A percentile compares a stretch with the other conserved stretches of the same genome.
Conservation (phyloP, 2,329 filamentous ascomycete genomes). For the Macroventuria anomochaeta region DNA sequence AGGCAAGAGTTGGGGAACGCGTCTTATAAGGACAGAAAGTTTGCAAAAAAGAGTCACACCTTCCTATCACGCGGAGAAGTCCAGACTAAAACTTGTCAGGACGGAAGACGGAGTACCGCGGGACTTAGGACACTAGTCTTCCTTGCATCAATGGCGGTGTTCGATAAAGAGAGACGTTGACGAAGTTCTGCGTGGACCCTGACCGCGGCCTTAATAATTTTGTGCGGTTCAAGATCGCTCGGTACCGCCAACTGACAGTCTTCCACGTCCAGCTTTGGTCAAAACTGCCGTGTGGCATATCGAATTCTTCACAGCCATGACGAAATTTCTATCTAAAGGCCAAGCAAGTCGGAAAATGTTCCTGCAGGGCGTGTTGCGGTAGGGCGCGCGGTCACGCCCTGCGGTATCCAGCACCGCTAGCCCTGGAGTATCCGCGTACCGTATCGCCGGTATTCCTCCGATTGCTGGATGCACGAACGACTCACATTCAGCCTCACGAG, state of each 20-base stretch:
- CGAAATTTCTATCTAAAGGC: slow-evolving; percentile 8
- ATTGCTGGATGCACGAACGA: slow-evolving; percentile 18
- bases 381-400: slow-evolving; percentile 27
- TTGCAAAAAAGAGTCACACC: slow-evolving; percentile 35
- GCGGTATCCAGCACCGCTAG: slow-evolving; percentile 10
- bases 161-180: slow-evolving; percentile 23
- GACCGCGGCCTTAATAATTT: slow-evolving; percentile 8
- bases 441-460: slow-evolving; percentile 18
- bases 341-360: slow-evolving; percentile 7
- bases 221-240: slow-evolving; percentile 5
- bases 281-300: not conserved
- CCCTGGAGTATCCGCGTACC: slow-evolving; percentile 29
- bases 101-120: slow-evolving; percentile 20
- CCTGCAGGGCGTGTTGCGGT: slow-evolving; percentile 12
- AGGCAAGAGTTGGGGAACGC: slow-evolving; percentile 9
- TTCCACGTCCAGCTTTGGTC: not conserved
- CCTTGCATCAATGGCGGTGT: slow-evolving; percentile 18
- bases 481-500: slow-evolving; percentile 22
- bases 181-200: slow-evolving; percentile 13
- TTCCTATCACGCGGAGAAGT: slow-evolving; percentile 33
- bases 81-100: slow-evolving; percentile 7
- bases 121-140: slow-evolving; percentile 20
- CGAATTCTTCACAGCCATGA: not conserved
- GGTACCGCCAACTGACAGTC: not conserved
- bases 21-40: slow-evolving; percentile 29